Percentiles rank a stretch among this genome's conserved stretches.
phyloP scores from a whole-genome alignment of 2,329 filamentous ascomycete species.

The Curvularia verruculosa region DNA sequence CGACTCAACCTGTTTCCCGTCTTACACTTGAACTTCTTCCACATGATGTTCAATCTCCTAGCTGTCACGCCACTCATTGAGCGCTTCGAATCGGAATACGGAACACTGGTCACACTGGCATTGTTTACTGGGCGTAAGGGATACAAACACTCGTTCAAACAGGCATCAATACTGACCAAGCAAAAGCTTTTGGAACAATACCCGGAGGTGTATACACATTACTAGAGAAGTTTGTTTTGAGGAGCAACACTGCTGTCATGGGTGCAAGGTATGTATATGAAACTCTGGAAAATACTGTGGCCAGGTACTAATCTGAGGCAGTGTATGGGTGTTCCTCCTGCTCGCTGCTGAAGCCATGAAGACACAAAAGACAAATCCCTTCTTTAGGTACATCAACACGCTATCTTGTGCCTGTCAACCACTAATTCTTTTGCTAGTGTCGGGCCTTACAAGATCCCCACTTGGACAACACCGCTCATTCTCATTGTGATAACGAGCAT shows the following conservation, averaged over 20 bases:
- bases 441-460: slow-evolving; percentile 76
- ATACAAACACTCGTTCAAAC: not conserved
- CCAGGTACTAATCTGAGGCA: slow-evolving; percentile 47
- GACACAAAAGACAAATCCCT: slow-evolving; percentile 80
- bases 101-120: slow-evolving; percentile 83
- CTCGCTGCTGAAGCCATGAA: slow-evolving; percentile 85
- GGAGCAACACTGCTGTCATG: slow-evolving; percentile 74
- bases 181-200: slow-evolving; percentile 58
- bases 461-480: slow-evolving; percentile 87
- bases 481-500: slow-evolving; percentile 75
- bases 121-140: slow-evolving; percentile 87
- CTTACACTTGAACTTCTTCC: slow-evolving; percentile 81
- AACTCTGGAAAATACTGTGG: fast-evolving
- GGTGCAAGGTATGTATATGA: slow-evolving; percentile 72
- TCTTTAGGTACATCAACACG: slow-evolving; percentile 62
- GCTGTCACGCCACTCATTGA: slow-evolving; percentile 88
- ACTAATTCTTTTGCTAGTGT: slow-evolving; percentile 51
- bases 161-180: slow-evolving; percentile 55
- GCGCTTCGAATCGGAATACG: slow-evolving; percentile 90
- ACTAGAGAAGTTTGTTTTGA: slow-evolving; percentile 74
- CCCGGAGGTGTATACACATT: slow-evolving; percentile 82
- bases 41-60: slow-evolving; percentile 78
- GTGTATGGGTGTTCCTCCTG: slow-evolving; percentile 91
- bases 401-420: slow-evolving; percentile 39
- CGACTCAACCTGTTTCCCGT: slow-evolving; percentile 91